Percentiles rank a stretch among this genome's conserved stretches.
Evolutionary conservation across 352 stramenopile genomes (phyloP).

Genomic region (Pythium coloratum): DNA sequence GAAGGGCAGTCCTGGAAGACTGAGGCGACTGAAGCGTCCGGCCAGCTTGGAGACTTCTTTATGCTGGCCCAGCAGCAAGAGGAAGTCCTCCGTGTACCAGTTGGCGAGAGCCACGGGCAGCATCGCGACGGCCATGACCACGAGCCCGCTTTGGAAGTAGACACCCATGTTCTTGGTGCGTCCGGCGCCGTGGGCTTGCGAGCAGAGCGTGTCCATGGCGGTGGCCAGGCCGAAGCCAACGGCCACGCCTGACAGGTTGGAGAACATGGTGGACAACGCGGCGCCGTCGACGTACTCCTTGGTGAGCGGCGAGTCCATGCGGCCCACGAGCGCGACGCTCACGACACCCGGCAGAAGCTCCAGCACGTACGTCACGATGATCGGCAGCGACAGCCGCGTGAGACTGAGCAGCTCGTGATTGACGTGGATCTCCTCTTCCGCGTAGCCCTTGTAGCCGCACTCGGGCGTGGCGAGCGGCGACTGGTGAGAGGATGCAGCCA

Average conservation of each 20-base stretch:
- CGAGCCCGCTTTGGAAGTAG: constrained; percentile 80
- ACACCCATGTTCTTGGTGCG: constrained; percentile 74
- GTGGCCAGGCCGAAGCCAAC: constrained; percentile 81
- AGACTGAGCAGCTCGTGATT: constrained; percentile 38
- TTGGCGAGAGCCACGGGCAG: constrained; percentile 69
- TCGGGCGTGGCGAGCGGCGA: neutral
- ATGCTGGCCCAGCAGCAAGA: constrained; percentile 72
- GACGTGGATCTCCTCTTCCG: neutral
- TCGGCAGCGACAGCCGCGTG: constrained; percentile 43
- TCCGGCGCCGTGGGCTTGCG: constrained; percentile 77
- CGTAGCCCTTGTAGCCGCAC: neutral
- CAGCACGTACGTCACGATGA: constrained; percentile 75
- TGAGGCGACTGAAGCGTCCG: constrained; percentile 62
- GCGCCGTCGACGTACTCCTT: constrained; percentile 76
- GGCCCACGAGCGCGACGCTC: constrained; percentile 68
- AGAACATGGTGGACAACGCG: constrained; percentile 72
- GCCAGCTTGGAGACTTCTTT: constrained; percentile 62
- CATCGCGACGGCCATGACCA: constrained; percentile 63
- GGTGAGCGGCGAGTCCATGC: constrained; percentile 66
- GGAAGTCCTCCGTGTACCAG: constrained; percentile 65
- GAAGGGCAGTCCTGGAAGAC: constrained; percentile 79
- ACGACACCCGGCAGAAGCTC: constrained; percentile 71
- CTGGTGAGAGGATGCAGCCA: neutral
- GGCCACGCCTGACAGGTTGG: constrained; percentile 77
- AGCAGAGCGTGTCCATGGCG: constrained; percentile 89